Evolutionary conservation across 1,284 basidiomycete genomes (phyloP), one percentile per base, ranked within the genome.

Genomic region (Sphaerobolus stellatus): DNA sequence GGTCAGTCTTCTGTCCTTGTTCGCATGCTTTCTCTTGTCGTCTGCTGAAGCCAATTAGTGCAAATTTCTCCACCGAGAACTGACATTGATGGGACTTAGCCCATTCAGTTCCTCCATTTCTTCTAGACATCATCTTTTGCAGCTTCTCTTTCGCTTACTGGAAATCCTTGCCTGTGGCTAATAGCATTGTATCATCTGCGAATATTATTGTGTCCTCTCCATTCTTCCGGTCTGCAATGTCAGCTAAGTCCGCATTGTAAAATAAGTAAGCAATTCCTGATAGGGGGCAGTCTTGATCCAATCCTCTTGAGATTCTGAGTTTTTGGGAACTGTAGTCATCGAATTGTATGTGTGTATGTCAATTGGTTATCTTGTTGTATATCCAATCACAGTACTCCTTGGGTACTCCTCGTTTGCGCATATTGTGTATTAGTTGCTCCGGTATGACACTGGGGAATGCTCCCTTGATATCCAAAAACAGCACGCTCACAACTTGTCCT

Each of bases 271-370:
- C 20, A 8, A 49, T 48, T 16, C 31, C 44, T 5, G 49, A 58
- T 6, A 56, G 54, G 6, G 57, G 57, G 20, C 45, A 51, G 1
- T 54, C 57, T 18, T 58, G 57, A 27, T 48, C 53, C 7, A 38
- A 7, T 7, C 36, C 36, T 38, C n/a, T 38, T 22, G n/a, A n/a
- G 5, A 38, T 3, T 4, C 22, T 22, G 5, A 38, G 36, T 4
- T 16, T 16, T 3, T 38, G n/a, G n/a, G 36, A 38, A 5, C 22
- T 36, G 14, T 28, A 50, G 31, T 49, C 41, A 28, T 38, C 53
- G 34, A 55, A 55, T 7, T n/a, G 13, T 4, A 55, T 40, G n/a
- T 16, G 18, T 5, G 53, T 44, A 22, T 14, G 14, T 20, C 53
- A 18, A 8, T 24, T n/a, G 3, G 20, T 31, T 7, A 50, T 22